Evolutionary conservation across 768 basidiomycete genomes (phyloP), one percentile per base, ranked within the genome.

Genomic region (Serpula lacrymans): DNA sequence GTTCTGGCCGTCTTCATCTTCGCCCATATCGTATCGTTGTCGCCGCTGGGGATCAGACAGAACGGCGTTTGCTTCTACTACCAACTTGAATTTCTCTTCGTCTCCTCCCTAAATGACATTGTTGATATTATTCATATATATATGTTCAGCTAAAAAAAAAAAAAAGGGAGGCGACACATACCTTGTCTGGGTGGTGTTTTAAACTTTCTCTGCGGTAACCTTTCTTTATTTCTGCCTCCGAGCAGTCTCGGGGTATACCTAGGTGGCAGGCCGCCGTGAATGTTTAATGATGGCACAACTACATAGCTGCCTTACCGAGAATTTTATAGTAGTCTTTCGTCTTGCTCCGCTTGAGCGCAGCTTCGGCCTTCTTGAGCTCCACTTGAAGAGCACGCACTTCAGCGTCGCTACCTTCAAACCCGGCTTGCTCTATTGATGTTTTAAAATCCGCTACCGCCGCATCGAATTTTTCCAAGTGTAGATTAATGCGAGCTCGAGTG

Each of bases 31-130:
- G 50, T 91, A 91, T 28, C 88, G 76, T 50, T 82, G 72, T 29
- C 88, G 74, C 31, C 82, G 70, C 9, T 67, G 69, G 1, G 88
- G 74, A 50, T 93, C 91, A 0, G 87, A 89, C 2, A 93, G 78
- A 3, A 93, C 84, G 6, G 79, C 75, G 47, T 93, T 74, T 2
- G 89, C 88, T 61, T 92, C 91, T 1, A 71, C 79, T 22, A 90
- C 82, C 16, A 91, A 74, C 63, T 97, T 96, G 78, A 98, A 98
- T 52, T 89, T 87, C 57, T 96, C 95, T 53, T 95, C 93, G 57
- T 92, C 89, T 21, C 94, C 94, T 20, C 94, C 92, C 82, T 89
- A 45, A 45, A 46, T 25, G 55, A 25, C n/a, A 25, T 13, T 34
- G 12, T 31, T 29, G 20, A 6, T 23, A 28, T 18, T 23, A 17